Conservation (phyloP, 1,284 basidiomycete species). For the Neolentinus lepideus region DNA sequence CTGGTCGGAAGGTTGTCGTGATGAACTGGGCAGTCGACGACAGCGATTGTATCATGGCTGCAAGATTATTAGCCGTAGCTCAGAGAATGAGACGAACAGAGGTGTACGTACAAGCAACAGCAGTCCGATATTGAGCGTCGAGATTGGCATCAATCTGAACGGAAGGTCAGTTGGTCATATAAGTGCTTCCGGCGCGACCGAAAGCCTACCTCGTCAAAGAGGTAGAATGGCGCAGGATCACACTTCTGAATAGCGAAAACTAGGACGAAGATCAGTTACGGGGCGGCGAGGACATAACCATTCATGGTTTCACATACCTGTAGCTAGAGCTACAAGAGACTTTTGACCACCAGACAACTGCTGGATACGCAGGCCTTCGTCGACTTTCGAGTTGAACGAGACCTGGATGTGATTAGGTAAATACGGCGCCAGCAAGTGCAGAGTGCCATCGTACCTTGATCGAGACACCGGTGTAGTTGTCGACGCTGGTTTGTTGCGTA, state of each 20-base stretch:
- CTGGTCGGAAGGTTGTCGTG: slow-evolving; percentile 96
- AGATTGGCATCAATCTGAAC: slow-evolving; percentile 93
- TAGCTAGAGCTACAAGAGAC: slow-evolving; percentile 92
- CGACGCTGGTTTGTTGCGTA: slow-evolving; percentile 69
- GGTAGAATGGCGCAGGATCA: slow-evolving; percentile 98
- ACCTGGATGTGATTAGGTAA: slow-evolving; percentile 45
- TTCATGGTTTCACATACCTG: slow-evolving; percentile 42
- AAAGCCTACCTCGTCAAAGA: slow-evolving; percentile 86
- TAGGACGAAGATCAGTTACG: slow-evolving; percentile 17
- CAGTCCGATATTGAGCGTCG: slow-evolving; percentile 95
- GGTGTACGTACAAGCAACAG: slow-evolving; percentile 89
- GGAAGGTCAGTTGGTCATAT: background rate
- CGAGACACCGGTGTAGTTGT: slow-evolving; percentile 94
- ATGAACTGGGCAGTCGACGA: slow-evolving; percentile 92
- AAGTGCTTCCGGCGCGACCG: background rate
- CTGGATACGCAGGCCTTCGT: slow-evolving; percentile 93
- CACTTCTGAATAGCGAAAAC: slow-evolving; percentile 99
- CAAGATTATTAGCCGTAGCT: background rate
- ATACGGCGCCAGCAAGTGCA: background rate
- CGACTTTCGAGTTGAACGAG: slow-evolving; percentile 97
- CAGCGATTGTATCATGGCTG: slow-evolving; percentile 92
- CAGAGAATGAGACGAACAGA: slow-evolving; percentile 4
- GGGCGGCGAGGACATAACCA: slow-evolving; percentile 4
- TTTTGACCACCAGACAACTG: slow-evolving; percentile 98
- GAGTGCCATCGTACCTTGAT: slow-evolving; percentile 62